Base-by-base conservation (phyloP, 257 asterid genomes). In the Gentiana straminea region DNA sequence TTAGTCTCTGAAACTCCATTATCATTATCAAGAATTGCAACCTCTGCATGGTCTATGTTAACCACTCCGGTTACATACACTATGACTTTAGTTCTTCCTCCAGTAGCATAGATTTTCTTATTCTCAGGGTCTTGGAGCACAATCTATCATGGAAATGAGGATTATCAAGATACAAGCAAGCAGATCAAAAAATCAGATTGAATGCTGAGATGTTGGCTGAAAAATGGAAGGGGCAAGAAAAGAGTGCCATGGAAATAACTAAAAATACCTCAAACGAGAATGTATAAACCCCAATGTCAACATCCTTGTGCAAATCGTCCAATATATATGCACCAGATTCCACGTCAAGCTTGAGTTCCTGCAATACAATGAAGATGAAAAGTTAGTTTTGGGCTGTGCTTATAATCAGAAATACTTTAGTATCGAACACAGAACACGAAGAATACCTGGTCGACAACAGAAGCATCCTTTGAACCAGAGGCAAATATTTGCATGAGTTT, bases 391-490 rank as follows among this genome's bases (percentile, higher is more conserved):
- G 36, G 12, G 15, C 24, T 38, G 44, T 13, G 12, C 33, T 35
- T 5, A 12, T 33, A 52, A 52, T 61, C 5, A 15, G 33, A 50
- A 7, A 7, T 34, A 33, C 49, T n/a, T 57, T 4, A 51, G 2
- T 7, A 33, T 33, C 52, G 36, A 15, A 48, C 54, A 24, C 41
- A 33, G 24, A 36, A 68, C 68, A 13, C 61, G 51, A 47, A 15
- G 62, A 65, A 64, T 54, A 91, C 98, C 98, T 88, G 95, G 62
- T 88, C 70, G 66, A 83, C 60, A 64, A 88, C 55, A 7, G 97
- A 77, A 50, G 95, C 85, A 79, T 92, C 97, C 78, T 79, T 80
- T 49, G 98, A 81, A 55, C 83, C 97, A 62, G 88, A 72, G 70
- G 66, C 43, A 64, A 83, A 80, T 52, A 88, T 81, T 76, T 92